Conservation (phyloP, 1,284 basidiomycete genomes). For the Puccinia triticina region DNA sequence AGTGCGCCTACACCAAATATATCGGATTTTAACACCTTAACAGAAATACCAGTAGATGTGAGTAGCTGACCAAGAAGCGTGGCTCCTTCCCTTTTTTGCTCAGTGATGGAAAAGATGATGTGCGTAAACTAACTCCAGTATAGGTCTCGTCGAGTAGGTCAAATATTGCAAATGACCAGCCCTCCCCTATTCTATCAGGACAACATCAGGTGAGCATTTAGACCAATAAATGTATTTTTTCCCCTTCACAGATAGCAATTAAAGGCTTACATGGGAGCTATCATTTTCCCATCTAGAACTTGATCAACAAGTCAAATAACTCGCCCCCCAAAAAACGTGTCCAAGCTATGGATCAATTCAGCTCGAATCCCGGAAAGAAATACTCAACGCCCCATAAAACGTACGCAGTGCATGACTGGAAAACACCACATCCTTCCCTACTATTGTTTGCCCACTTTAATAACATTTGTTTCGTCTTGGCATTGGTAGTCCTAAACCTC, state of each 20-base stretch:
- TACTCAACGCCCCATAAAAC: not conserved
- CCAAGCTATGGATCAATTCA: not conserved
- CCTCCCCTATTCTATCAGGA: not conserved
- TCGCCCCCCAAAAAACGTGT: not conserved
- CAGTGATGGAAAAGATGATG: not conserved
- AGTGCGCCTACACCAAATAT: conserved; percentile 3
- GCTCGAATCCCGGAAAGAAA: not conserved
- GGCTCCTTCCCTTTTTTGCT: not conserved
- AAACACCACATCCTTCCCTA: not conserved
- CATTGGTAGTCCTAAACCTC: conserved; percentile 1
- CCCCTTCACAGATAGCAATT: not conserved
- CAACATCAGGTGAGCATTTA: not conserved
- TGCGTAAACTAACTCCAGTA: not conserved
- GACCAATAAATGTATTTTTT: not conserved
- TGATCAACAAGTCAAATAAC: not conserved
- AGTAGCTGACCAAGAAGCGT: not conserved
- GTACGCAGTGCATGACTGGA: not conserved
- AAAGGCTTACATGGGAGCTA: not conserved
- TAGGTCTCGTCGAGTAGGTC: not conserved
- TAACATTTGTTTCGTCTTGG: not conserved
- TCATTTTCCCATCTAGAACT: not conserved
- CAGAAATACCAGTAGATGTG: not conserved
- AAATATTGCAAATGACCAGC: not conserved
- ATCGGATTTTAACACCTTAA: not conserved
- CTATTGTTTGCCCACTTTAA: not conserved